Base-by-base conservation (phyloP, 2,329 filamentous ascomycete genomes). In the Colletotrichum filicis region DNA sequence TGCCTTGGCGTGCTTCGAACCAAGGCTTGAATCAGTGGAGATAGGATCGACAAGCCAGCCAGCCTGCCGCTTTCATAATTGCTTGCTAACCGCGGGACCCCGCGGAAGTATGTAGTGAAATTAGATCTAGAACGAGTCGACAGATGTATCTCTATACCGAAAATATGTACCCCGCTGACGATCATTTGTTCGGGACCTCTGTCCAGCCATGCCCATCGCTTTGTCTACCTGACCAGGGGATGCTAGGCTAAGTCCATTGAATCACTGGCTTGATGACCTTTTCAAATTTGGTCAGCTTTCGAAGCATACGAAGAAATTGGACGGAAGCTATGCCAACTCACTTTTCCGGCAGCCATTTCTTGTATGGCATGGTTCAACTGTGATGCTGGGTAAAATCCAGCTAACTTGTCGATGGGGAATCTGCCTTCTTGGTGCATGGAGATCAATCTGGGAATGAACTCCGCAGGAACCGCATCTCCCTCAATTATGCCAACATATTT, bases 251-350 rank as follows among this genome's bases (percentile, higher is more conserved):
- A 11, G 14, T 26, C 64, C 69, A 71, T 19, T 52, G 49, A 42
- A 71, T 71, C 1, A 71, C 69, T 1, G 69, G 69, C 30, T 71
- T 71, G 37, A 71, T 71, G 24, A 63, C 64, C 69, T 71, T 35
- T 14, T 7, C 12, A 3, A 0, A 1, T 5, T 6, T 69, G 16
- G 61, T 66, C 19, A 35, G 7, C 6, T 30, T n/a, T 3, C 32
- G 4, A 24, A 26, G 2, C 4, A 26, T 4, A 12, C 5, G 12
- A 19, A n/a, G 8, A 22, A 11, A 49, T 2, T 11, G 42, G 42
- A 16, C 8, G 16, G 8, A n/a, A 26, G 3, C 12, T 2, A 2
- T 1, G 9, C 6, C 5, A 16, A 62, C 69, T 37, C 11, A 55
- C 69, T 9, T 68, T 37, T 9, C 69, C 69, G 26, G 35, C 19